phyloP scores from a whole-genome alignment of 2,329 filamentous ascomycete species.

The Helminthosporium solani region DNA sequence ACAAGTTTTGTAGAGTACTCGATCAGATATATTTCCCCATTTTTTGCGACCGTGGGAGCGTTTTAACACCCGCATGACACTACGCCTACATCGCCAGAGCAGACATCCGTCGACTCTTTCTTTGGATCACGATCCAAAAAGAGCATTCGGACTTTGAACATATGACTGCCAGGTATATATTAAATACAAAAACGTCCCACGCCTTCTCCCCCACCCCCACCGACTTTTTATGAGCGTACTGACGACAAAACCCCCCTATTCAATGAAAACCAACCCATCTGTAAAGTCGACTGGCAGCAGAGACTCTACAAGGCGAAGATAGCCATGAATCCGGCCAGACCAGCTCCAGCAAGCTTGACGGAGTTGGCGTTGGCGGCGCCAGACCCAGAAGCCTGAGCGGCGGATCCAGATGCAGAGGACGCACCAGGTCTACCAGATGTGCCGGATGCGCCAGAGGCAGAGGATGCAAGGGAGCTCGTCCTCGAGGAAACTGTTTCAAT shows the following conservation, averaged over 20 bases:
- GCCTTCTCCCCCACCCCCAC: no score
- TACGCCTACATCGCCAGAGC: background rate
- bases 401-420: slow-evolving; percentile 25
- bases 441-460: slow-evolving; percentile 26
- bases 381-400: slow-evolving; percentile 20
- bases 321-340: slow-evolving; percentile 40
- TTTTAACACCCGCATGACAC: background rate
- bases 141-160: background rate
- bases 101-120: no score
- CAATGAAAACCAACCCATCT: background rate
- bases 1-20: no score
- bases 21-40: no score
- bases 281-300: background rate
- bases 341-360: slow-evolving; percentile 35
- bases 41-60: no score
- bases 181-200: no score
- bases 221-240: no score
- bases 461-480: slow-evolving; percentile 18
- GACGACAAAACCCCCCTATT: background rate
- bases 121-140: background rate
- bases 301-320: slow-evolving; percentile 40
- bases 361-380: slow-evolving; percentile 34
- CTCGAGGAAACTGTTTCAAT: slow-evolving; percentile 10
- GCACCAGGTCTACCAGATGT: no score
- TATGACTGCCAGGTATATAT: no score